Conservation (phyloP, 1,139 yeast genomes). For the Pneumocystis sp. region DNA sequence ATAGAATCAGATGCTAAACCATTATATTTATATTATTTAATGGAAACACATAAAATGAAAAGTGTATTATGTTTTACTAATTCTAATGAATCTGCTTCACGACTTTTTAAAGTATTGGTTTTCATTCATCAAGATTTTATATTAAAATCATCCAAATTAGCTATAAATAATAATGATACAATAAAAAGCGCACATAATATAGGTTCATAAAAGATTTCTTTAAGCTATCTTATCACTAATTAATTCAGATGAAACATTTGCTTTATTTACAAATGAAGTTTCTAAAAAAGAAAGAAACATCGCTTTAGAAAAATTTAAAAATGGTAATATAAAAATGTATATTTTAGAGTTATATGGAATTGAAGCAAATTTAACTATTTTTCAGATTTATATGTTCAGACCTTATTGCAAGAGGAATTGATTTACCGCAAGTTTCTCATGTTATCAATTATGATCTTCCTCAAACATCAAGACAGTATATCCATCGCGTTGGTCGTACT, state of each 20-base stretch:
- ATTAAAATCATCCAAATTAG: slow-evolving; percentile 5
- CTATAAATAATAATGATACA: slow-evolving; percentile 14
- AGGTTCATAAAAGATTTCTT: not conserved
- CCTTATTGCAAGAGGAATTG: slow-evolving; percentile 86
- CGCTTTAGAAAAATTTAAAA: slow-evolving; percentile 40
- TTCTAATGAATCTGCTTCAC: slow-evolving; percentile 72
- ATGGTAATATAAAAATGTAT: slow-evolving; percentile 32
- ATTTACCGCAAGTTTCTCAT: slow-evolving; percentile 61
- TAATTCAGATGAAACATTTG: slow-evolving; percentile 12
- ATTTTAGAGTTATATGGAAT: slow-evolving; percentile 29
- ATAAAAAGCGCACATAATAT: not conserved
- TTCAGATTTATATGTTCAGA: slow-evolving; percentile 49
- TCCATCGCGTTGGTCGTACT: slow-evolving; percentile 91
- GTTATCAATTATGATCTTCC: slow-evolving; percentile 86
- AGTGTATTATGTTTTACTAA: slow-evolving; percentile 47
- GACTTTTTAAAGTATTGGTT: slow-evolving; percentile 51
- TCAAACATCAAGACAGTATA: slow-evolving; percentile 81
- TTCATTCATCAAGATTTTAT: slow-evolving; percentile 22
- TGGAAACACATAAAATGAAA: slow-evolving; percentile 21
- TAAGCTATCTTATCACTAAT: slow-evolving; percentile 4
- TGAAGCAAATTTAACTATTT: slow-evolving; percentile 11
- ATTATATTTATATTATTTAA: slow-evolving; percentile 44
- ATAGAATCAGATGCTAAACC: slow-evolving; percentile 41
- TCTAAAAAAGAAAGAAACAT: slow-evolving; percentile 23
- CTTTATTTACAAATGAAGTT: slow-evolving; percentile 27